phyloP scores from a whole-genome alignment of 805 yeast genomes.

The Metschnikowia santaceciliae region DNA sequence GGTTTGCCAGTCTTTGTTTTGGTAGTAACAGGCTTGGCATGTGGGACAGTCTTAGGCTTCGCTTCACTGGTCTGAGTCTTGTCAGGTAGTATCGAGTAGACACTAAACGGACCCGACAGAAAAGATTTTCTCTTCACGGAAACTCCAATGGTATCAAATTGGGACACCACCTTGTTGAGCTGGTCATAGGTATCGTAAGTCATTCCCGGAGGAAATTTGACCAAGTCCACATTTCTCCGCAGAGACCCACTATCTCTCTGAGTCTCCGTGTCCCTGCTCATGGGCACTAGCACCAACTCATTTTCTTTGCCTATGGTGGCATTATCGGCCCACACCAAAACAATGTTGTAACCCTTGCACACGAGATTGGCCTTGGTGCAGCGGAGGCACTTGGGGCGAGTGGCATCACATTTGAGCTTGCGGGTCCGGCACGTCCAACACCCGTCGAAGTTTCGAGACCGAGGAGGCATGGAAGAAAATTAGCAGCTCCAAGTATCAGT shows the following conservation, averaged over 20 bases:
- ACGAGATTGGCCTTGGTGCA: slow-evolving; percentile 42
- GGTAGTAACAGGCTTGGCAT: background rate
- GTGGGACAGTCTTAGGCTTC: background rate
- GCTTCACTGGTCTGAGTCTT: background rate
- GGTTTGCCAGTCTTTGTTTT: background rate
- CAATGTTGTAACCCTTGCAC: slow-evolving; percentile 50
- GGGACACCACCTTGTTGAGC: slow-evolving; percentile 35
- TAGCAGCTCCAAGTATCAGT: background rate
- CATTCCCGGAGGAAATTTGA: slow-evolving; percentile 34
- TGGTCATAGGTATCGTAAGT: slow-evolving; percentile 36
- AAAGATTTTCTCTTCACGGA: background rate
- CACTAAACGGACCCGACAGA: slow-evolving; percentile 10
- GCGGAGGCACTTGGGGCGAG: slow-evolving; percentile 43
- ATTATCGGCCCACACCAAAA: slow-evolving; percentile 45
- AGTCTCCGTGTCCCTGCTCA: slow-evolving; percentile 17
- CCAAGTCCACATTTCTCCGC: slow-evolving; percentile 45
- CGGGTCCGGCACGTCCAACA: slow-evolving; percentile 55
- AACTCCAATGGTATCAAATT: slow-evolving; percentile 22
- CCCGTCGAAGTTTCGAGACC: slow-evolving; percentile 42
- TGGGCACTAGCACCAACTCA: slow-evolving; percentile 16
- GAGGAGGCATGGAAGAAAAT: slow-evolving; percentile 12
- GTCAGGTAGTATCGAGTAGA: background rate
- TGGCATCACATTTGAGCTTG: slow-evolving; percentile 51
- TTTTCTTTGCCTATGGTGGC: slow-evolving; percentile 27
- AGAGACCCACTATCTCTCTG: slow-evolving; percentile 30